Percentiles rank a stretch among this genome's conserved stretches.
phyloP scores from a whole-genome alignment of 106 monocot species.

The Acorus gramineus region DNA sequence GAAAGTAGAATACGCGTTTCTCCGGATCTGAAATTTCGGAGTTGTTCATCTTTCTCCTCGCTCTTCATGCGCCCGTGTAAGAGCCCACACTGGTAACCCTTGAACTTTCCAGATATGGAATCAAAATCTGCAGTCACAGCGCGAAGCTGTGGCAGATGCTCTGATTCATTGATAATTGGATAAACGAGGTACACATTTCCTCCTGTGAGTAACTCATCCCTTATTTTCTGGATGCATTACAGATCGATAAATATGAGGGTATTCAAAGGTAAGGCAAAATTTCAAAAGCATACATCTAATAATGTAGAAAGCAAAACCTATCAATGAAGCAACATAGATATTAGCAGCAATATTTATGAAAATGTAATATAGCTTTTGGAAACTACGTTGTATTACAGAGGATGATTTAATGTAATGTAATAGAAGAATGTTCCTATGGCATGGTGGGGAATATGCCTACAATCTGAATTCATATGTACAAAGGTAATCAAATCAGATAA shows the following conservation, averaged over 20 bases:
- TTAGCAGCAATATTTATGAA: too few species aligned
- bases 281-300: too few species aligned
- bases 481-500: too few species aligned
- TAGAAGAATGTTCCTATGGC: too few species aligned
- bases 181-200: conserved; percentile 93
- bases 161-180: conserved; percentile 85
- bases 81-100: conserved; percentile 68
- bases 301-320: too few species aligned
- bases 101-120: conserved; percentile 48
- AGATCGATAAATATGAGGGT: neutral
- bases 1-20: conserved; percentile 65
- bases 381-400: too few species aligned
- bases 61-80: conserved; percentile 85
- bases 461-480: too few species aligned
- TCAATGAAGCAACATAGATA: too few species aligned
- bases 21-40: conserved; percentile 75
- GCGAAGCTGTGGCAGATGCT: conserved; percentile 77
- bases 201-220: conserved; percentile 52
- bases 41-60: conserved; percentile 63
- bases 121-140: conserved; percentile 57
- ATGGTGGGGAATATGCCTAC: too few species aligned
- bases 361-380: too few species aligned
- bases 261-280: neutral
- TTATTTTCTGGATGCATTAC: conserved; percentile 68
- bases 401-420: too few species aligned